phyloP scores from a whole-genome alignment of 352 stramenopile species.

The Peronosclerospora sorghi region DNA sequence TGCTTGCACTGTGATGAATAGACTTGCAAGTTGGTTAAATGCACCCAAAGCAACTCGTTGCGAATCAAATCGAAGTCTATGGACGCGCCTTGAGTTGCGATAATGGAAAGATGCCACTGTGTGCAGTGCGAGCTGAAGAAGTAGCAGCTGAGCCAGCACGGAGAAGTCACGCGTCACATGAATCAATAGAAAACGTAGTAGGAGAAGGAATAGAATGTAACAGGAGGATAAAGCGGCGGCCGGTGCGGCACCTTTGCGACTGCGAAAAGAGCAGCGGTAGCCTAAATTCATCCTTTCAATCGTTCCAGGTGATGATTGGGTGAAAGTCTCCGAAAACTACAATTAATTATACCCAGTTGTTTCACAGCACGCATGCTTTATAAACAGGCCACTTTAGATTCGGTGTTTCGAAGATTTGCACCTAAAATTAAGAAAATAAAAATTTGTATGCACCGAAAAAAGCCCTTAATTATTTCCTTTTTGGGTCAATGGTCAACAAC shows the following conservation, averaged over 20 bases:
- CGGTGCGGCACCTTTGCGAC: not conserved
- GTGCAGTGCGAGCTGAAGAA: slow-evolving; percentile 19
- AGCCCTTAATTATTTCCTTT: too few species aligned
- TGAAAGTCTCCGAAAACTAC: too few species aligned
- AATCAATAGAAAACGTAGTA: slow-evolving; percentile 12
- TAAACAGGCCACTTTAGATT: too few species aligned
- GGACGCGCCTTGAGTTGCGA: slow-evolving; percentile 3
- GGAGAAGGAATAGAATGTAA: slow-evolving; percentile 9
- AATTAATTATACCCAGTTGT: too few species aligned
- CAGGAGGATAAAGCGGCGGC: slow-evolving; percentile 2
- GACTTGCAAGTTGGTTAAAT: slow-evolving; percentile 26
- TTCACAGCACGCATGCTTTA: too few species aligned
- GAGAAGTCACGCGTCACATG: slow-evolving; percentile 19
- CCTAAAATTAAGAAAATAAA: too few species aligned
- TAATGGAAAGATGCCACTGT: not conserved
- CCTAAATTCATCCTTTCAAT: slow-evolving; percentile 9
- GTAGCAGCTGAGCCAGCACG: slow-evolving; percentile 21
- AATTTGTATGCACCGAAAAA: too few species aligned
- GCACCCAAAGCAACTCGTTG: slow-evolving; percentile 23
- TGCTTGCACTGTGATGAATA: slow-evolving; percentile 39
- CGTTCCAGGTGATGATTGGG: too few species aligned
- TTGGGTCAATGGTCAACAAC: too few species aligned
- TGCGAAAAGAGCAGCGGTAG: slow-evolving; percentile 3
- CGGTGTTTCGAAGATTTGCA: too few species aligned
- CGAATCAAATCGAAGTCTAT: not conserved